phyloP scores from a whole-genome alignment of 202 grass and related monocot species.

The Schoenoplectus triqueter region DNA sequence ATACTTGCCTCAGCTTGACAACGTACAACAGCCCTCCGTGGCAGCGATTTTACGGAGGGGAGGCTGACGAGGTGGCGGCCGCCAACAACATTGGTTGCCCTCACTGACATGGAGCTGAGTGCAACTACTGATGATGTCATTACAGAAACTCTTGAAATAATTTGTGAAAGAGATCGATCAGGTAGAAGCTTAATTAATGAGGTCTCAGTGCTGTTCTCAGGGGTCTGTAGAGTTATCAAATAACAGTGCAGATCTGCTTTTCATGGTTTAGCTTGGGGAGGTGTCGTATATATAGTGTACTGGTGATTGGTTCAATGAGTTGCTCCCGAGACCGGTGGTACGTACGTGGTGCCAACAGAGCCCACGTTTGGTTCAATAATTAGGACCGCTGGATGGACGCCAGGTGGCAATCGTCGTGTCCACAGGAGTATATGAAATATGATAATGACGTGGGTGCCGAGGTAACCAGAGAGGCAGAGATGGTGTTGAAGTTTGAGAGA shows the following conservation, averaged over 20 bases:
- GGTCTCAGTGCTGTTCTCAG: not conserved
- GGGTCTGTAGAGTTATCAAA: not conserved
- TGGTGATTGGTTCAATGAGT: not conserved
- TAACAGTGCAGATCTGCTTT: not conserved
- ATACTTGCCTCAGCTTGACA: slow-evolving; percentile 5
- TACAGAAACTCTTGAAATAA: not conserved
- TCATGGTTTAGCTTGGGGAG: not conserved
- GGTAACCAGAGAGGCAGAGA: not conserved
- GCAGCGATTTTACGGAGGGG: not conserved
- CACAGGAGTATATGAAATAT: not conserved
- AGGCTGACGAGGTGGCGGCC: not conserved
- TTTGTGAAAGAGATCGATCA: not conserved
- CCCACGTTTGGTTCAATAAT: slow-evolving; percentile 25
- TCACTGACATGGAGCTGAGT: slow-evolving; percentile 20
- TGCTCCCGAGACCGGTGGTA: too few relatives aligned
- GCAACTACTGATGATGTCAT: slow-evolving; percentile 16
- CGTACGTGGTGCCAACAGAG: not conserved
- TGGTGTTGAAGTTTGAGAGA: not conserved
- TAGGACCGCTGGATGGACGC: not conserved
- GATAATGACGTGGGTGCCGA: slow-evolving; percentile 12
- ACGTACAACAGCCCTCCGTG: not conserved
- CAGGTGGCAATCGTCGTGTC: not conserved
- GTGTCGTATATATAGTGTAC: not conserved
- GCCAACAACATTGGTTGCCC: not conserved
- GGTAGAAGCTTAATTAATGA: not conserved